phyloP scores from a whole-genome alignment of 1,139 yeast species.

The Williopsis jadinii region DNA sequence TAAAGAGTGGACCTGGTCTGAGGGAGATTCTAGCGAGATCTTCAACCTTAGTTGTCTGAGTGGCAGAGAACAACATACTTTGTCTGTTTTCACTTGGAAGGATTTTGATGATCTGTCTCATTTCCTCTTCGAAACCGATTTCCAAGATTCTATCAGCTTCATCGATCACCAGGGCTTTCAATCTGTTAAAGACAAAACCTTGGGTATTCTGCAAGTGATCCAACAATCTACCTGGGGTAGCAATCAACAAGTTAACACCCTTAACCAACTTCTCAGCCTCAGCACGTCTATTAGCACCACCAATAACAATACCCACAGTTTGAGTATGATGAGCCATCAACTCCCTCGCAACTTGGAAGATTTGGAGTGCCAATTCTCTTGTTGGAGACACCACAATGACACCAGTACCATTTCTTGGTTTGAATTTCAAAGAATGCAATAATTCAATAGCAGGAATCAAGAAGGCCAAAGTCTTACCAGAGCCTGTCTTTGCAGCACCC shows the following conservation, averaged over 20 bases:
- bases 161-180: slow-evolving; percentile 89
- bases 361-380: slow-evolving; percentile 90
- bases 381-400: slow-evolving; percentile 87
- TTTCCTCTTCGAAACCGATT: slow-evolving; percentile 93
- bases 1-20: slow-evolving; percentile 91
- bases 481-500: slow-evolving; percentile 92
- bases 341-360: slow-evolving; percentile 81
- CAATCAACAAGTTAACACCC: slow-evolving; percentile 90
- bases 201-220: slow-evolving; percentile 95
- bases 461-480: slow-evolving; percentile 86
- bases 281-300: slow-evolving; percentile 95
- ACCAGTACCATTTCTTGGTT: slow-evolving; percentile 91
- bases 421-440: slow-evolving; percentile 79
- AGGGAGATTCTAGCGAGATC: slow-evolving; percentile 95
- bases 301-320: slow-evolving; percentile 93
- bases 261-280: slow-evolving; percentile 91
- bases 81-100: slow-evolving; percentile 93
- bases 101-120: slow-evolving; percentile 88
- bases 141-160: slow-evolving; percentile 98
- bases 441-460: slow-evolving; percentile 91
- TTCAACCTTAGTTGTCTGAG: slow-evolving; percentile 97
- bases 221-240: slow-evolving; percentile 94
- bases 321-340: slow-evolving; percentile 81
- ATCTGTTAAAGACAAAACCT: slow-evolving; percentile 90
- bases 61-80: slow-evolving; percentile 95